Evolutionary conservation across 352 stramenopile genomes (phyloP).

Genomic region (Pythium guiyangense): DNA sequence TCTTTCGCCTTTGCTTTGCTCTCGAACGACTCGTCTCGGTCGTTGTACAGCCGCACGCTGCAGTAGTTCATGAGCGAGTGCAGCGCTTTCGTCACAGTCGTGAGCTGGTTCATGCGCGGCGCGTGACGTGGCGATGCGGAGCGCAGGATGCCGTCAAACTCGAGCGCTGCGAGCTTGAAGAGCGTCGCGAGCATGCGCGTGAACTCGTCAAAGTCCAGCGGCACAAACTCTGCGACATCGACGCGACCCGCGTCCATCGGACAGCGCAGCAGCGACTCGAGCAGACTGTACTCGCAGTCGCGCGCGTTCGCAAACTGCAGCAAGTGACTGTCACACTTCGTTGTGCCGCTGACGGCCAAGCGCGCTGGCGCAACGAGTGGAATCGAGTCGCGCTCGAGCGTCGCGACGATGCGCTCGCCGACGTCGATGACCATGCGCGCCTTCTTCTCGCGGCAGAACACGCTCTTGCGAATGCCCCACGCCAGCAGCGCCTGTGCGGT

Average conservation of each 20-base stretch:
- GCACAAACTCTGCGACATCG: slow-evolving; percentile 32
- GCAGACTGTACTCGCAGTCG: slow-evolving; percentile 27
- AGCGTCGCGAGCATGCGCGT: slow-evolving; percentile 25
- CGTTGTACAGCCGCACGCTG: slow-evolving; percentile 31
- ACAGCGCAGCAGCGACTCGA: slow-evolving; percentile 26
- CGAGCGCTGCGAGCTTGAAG: slow-evolving; percentile 29
- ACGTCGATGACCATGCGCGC: slow-evolving; percentile 5
- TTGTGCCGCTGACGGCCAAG: slow-evolving; percentile 4
- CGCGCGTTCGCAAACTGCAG: slow-evolving; percentile 17
- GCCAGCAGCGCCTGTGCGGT: slow-evolving; percentile 30
- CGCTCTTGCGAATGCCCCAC: slow-evolving; percentile 34
- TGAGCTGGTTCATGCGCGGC: slow-evolving; percentile 4
- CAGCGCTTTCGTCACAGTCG: slow-evolving; percentile 33
- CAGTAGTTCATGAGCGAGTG: slow-evolving; percentile 48
- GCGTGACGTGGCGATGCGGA: neutral
- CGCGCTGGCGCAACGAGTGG: neutral
- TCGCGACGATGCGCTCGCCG: slow-evolving; percentile 2
- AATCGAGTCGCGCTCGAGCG: neutral
- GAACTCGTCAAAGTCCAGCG: slow-evolving; percentile 22
- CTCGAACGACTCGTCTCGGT: slow-evolving; percentile 17
- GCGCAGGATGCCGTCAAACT: slow-evolving; percentile 13
- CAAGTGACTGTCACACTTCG: slow-evolving; percentile 1
- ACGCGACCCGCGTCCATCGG: slow-evolving; percentile 31
- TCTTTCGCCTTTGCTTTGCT: slow-evolving; percentile 10
- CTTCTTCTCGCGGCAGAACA: slow-evolving; percentile 24